phyloP scores from a whole-genome alignment of 2,329 filamentous ascomycete species.

The Sarocladium brachiariae region DNA sequence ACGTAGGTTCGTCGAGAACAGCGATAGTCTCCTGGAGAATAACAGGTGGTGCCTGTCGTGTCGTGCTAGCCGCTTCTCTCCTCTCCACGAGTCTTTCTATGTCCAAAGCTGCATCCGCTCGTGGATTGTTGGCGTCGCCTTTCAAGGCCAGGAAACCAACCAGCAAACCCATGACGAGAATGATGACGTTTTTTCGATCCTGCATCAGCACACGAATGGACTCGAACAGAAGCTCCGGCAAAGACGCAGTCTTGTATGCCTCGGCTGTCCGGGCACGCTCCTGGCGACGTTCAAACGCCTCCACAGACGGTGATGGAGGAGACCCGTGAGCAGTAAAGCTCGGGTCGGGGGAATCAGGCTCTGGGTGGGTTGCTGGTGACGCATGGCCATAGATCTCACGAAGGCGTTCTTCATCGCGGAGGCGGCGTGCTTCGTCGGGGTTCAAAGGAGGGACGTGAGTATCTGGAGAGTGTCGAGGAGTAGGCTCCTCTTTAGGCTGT shows the following conservation, averaged over 20 bases:
- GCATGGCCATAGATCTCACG: constrained; percentile 47
- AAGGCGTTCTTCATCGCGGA: constrained; percentile 42
- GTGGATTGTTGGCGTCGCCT: constrained; percentile 16
- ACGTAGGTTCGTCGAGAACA: background rate
- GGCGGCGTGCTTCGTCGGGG: constrained; percentile 26
- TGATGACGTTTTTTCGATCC: constrained; percentile 54
- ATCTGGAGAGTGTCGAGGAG: background rate
- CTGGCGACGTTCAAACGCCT: constrained; percentile 24
- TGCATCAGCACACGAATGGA: constrained; percentile 46
- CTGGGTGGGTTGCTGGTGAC: constrained; percentile 1
- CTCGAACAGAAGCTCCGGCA: constrained; percentile 48
- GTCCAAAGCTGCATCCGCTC: background rate
- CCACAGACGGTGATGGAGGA: constrained; percentile 16
- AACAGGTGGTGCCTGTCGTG: constrained; percentile 20
- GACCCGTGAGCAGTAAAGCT: constrained; percentile 11
- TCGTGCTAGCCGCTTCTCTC: constrained; percentile 17
- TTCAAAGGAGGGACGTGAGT: constrained; percentile 12
- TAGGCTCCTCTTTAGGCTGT: constrained; percentile 13
- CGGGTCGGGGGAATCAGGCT: background rate
- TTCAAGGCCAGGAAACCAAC: constrained; percentile 43
- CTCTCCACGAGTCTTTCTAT: constrained; percentile 17
- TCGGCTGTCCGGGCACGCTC: constrained; percentile 14
- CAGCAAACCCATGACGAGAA: constrained; percentile 46
- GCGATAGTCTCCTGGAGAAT: constrained; percentile 16
- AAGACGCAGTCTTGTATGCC: constrained; percentile 36